phyloP scores from a whole-genome alignment of 768 basidiomycete genomes.

The Hericium alpestre region DNA sequence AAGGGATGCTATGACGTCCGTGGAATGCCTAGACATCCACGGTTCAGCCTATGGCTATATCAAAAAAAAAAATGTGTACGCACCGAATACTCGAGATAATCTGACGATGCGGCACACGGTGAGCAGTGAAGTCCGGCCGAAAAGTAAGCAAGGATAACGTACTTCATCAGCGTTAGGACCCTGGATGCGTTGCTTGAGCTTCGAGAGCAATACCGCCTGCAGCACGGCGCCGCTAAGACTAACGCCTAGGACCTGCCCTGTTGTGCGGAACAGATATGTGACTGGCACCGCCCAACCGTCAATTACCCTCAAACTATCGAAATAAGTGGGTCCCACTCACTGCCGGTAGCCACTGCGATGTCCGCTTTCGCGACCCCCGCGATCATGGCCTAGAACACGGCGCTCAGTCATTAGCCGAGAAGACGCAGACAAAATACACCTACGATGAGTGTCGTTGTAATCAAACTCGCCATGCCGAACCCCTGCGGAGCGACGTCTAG shows the following conservation, averaged over 20 bases:
- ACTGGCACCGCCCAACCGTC: slow-evolving; percentile 33
- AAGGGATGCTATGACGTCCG: slow-evolving; percentile 60
- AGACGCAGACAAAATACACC: background rate
- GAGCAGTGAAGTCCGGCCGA: slow-evolving; percentile 3
- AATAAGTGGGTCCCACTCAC: slow-evolving; percentile 35
- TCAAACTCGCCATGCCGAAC: slow-evolving; percentile 74
- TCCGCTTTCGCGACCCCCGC: slow-evolving; percentile 70
- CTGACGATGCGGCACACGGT: slow-evolving; percentile 28
- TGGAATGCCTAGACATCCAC: slow-evolving; percentile 43
- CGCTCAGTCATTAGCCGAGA: slow-evolving; percentile 1
- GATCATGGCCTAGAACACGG: slow-evolving; percentile 66
- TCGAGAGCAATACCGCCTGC: slow-evolving; percentile 64
- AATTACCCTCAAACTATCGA: background rate
- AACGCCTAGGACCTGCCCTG: slow-evolving; percentile 93
- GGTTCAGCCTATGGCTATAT: background rate
- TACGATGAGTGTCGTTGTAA: slow-evolving; percentile 81
- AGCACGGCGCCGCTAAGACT: slow-evolving; percentile 76
- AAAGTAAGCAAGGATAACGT: slow-evolving; percentile 21
- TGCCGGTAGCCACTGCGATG: slow-evolving; percentile 82
- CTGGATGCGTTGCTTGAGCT: slow-evolving; percentile 63
- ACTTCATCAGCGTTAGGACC: slow-evolving; percentile 69
- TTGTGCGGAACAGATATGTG: slow-evolving; percentile 87
- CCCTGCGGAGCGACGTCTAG: slow-evolving; percentile 72
- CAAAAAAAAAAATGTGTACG: slow-evolving; percentile 8
- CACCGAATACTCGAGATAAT: slow-evolving; percentile 66